A percentile compares a stretch with the other conserved stretches of the same genome.
These are phyloP conservation scores for Ascochyta viciae-villosae DNA, from an alignment of 2,329 filamentous ascomycete genomes.

Conservation along the genomic window DNA sequence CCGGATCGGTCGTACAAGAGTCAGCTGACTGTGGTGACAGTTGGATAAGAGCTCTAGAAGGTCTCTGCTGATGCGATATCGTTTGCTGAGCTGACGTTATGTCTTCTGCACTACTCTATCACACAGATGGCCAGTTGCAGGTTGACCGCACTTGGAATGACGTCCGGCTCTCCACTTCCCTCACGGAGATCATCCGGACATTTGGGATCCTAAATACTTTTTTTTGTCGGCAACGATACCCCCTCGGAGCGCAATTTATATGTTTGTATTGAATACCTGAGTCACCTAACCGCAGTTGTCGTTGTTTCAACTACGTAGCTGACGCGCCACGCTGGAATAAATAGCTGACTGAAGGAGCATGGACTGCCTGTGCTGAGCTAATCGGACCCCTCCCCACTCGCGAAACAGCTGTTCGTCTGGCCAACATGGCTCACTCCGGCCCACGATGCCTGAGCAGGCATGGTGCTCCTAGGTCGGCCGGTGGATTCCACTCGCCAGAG, in stretches of 20 bases:
- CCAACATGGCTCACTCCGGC: not conserved
- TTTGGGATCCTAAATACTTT: slow-evolving; percentile 12
- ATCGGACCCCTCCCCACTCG: slow-evolving; percentile 4
- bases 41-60: not conserved
- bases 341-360: slow-evolving; percentile 12
- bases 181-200: slow-evolving; percentile 12
- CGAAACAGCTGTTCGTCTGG: slow-evolving; percentile 10
- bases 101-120: not conserved
- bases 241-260: not conserved
- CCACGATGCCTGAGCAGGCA: slow-evolving; percentile 6
- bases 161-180: slow-evolving; percentile 12
- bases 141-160: slow-evolving; percentile 24
- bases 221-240: not conserved
- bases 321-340: slow-evolving; percentile 24
- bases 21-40: slow-evolving; percentile 16
- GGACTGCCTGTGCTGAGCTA: slow-evolving; percentile 5
- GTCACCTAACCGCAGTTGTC: slow-evolving; percentile 13
- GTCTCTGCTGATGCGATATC: slow-evolving; percentile 23
- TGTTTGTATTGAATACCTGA: slow-evolving; percentile 8
- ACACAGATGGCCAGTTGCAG: not conserved
- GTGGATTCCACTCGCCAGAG: not conserved
- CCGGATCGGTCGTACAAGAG: slow-evolving; percentile 11
- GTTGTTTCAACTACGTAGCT: slow-evolving; percentile 17
- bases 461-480: slow-evolving; percentile 11
- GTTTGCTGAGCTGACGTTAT: slow-evolving; percentile 16